Conservation (phyloP, 768 basidiomycete genomes). For the Macrolepiota fuliginosa region DNA sequence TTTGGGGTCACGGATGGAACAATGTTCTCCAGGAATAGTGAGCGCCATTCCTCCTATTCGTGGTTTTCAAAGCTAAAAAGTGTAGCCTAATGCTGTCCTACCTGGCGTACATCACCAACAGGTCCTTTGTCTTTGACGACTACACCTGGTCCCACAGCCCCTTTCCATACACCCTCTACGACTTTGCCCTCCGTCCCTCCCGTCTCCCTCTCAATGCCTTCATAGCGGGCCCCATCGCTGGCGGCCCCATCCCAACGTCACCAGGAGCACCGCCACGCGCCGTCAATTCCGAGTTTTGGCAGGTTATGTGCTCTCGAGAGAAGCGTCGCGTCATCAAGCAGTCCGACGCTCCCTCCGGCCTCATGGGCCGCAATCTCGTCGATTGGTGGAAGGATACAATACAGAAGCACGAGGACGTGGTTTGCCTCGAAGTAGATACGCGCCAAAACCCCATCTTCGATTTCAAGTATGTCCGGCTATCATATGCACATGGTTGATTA, state of each 20-base stretch:
- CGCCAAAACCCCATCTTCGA: slow-evolving; percentile 40
- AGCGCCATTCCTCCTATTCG: slow-evolving; percentile 22
- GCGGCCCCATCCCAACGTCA: slow-evolving; percentile 27
- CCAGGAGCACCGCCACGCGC: slow-evolving; percentile 22
- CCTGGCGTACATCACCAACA: slow-evolving; percentile 45
- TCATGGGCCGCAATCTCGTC: slow-evolving; percentile 37
- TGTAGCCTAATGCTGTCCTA: slow-evolving; percentile 48
- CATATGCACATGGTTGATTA: background rate
- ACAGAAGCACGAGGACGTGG: slow-evolving; percentile 20
- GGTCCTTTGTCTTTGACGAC: slow-evolving; percentile 63
- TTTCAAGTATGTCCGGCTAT: slow-evolving; percentile 34
- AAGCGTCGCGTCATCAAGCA: slow-evolving; percentile 23
- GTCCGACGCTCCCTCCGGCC: slow-evolving; percentile 30
- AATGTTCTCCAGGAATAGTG: slow-evolving; percentile 63
- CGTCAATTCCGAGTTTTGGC: slow-evolving; percentile 48
- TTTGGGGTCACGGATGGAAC: slow-evolving; percentile 63
- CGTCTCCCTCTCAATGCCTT: slow-evolving; percentile 59
- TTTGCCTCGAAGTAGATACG: slow-evolving; percentile 5
- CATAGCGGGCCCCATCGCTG: slow-evolving; percentile 53
- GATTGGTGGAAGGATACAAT: slow-evolving; percentile 49
- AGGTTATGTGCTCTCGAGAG: slow-evolving; percentile 40
- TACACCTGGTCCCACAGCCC: slow-evolving; percentile 58
- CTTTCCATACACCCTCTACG: slow-evolving; percentile 53
- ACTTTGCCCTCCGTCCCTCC: slow-evolving; percentile 48
- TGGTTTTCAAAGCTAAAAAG: background rate